Conservation (phyloP, 352 stramenopile species). For the Phytophthora aleatoria region DNA sequence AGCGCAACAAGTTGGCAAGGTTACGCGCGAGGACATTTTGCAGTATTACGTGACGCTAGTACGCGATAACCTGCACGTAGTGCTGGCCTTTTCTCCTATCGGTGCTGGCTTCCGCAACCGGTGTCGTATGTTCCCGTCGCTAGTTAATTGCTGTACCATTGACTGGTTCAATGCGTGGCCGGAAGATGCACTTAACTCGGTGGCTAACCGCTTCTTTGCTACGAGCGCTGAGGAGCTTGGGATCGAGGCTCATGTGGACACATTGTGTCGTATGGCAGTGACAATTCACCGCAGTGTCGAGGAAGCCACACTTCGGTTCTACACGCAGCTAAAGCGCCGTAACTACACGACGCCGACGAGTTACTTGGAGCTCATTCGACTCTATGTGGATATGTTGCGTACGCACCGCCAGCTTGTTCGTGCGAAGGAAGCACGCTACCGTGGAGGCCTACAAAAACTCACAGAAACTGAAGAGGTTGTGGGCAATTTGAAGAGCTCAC, state of each 20-base stretch:
- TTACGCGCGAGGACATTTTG: slow-evolving; percentile 85
- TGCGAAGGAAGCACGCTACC: slow-evolving; percentile 82
- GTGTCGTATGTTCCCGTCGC: slow-evolving; percentile 94
- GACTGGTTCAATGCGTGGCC: slow-evolving; percentile 97
- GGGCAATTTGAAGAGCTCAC: slow-evolving; percentile 88
- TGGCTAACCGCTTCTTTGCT: slow-evolving; percentile 91
- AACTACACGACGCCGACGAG: slow-evolving; percentile 97
- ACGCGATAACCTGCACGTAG: slow-evolving; percentile 93
- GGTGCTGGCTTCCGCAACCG: slow-evolving; percentile 92
- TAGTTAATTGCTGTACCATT: slow-evolving; percentile 96
- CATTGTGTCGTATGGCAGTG: slow-evolving; percentile 92
- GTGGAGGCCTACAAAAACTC: slow-evolving; percentile 91
- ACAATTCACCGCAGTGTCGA: slow-evolving; percentile 94
- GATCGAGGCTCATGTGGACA: slow-evolving; percentile 89
- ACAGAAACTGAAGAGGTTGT: slow-evolving; percentile 94
- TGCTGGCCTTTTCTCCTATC: slow-evolving; percentile 94
- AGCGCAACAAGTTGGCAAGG: slow-evolving; percentile 76
- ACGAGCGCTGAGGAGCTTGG: slow-evolving; percentile 83
- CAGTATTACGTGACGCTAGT: slow-evolving; percentile 92
- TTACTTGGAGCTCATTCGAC: slow-evolving; percentile 95
- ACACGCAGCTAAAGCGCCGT: slow-evolving; percentile 82
- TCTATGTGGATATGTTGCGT: slow-evolving; percentile 93
- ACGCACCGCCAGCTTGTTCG: slow-evolving; percentile 86
- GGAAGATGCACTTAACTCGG: slow-evolving; percentile 92
- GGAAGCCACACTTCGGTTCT: slow-evolving; percentile 79